Percentiles rank a stretch among this genome's conserved stretches.
These are phyloP conservation scores for Tuber brumale DNA, from an alignment of 495 filamentous ascomycete species.

Conservation along the genomic window DNA sequence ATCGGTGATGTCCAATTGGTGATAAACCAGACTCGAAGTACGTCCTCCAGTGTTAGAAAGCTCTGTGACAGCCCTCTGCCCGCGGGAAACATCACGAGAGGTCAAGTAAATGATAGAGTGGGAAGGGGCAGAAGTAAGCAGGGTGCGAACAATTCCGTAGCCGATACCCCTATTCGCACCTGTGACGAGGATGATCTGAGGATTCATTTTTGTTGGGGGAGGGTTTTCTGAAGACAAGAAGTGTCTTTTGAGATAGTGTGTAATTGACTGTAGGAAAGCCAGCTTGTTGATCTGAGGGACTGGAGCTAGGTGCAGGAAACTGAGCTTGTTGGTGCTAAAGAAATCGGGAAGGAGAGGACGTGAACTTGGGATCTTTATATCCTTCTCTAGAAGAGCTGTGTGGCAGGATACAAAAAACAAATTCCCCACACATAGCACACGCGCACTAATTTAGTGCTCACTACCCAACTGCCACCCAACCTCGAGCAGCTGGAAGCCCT, in stretches of 20 bases:
- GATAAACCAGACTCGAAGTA: constrained; percentile 3
- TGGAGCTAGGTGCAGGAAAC: background rate
- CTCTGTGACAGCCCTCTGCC: background rate
- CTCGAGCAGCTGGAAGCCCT: background rate
- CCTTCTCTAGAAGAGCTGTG: background rate
- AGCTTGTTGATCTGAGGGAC: background rate
- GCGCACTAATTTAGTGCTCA: background rate
- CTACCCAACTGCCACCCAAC: background rate
- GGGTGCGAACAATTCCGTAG: constrained; percentile 10
- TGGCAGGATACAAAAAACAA: background rate
- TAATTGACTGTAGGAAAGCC: background rate
- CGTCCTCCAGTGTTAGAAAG: background rate
- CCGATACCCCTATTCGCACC: constrained; percentile 19
- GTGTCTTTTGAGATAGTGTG: background rate
- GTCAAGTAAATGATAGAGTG: constrained; percentile 17
- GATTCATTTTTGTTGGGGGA: constrained; percentile 2
- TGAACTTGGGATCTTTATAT: background rate
- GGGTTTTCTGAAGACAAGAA: background rate
- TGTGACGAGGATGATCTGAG: constrained; percentile 11
- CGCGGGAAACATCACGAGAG: constrained; percentile 7
- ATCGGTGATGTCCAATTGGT: constrained; percentile 9
- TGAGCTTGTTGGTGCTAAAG: background rate
- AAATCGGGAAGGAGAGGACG: background rate
- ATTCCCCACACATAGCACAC: background rate
- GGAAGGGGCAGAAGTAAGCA: constrained; percentile 6